Evolutionary conservation across 2,329 filamentous ascomycete species (phyloP).

Genomic region (Ophiostoma fasciatum): DNA sequence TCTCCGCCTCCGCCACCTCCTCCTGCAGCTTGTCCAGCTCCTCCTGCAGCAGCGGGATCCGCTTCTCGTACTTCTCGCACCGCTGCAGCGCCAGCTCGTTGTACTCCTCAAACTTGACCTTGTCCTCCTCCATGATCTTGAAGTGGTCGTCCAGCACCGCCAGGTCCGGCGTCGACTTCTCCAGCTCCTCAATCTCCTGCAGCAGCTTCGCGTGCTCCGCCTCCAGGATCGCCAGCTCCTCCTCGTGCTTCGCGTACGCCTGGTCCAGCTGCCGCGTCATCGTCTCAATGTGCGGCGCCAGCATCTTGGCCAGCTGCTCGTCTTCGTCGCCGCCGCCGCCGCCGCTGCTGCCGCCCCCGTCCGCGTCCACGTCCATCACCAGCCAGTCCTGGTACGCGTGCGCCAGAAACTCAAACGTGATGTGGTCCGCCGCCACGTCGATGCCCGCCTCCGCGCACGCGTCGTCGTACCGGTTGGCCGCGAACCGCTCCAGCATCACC

Average conservation of each 20-base stretch:
- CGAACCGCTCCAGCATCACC: conserved; percentile 80
- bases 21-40: conserved; percentile 66
- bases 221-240: conserved; percentile 75
- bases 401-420: conserved; percentile 87
- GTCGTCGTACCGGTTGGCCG: conserved; percentile 67
- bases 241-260: conserved; percentile 69
- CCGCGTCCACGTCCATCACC: conserved; percentile 73
- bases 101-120: conserved; percentile 89
- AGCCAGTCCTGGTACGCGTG: conserved; percentile 89
- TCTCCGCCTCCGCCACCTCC: conserved; percentile 67
- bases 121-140: conserved; percentile 88
- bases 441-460: conserved; percentile 78
- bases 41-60: conserved; percentile 69
- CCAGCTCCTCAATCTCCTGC: conserved; percentile 77
- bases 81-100: conserved; percentile 72
- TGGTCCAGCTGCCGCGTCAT: conserved; percentile 84
- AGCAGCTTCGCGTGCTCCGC: conserved; percentile 68
- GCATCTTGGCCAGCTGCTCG: conserved; percentile 56
- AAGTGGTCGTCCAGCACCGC: conserved; percentile 77
- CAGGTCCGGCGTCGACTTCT: conserved; percentile 73
- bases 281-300: conserved; percentile 68
- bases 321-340: conserved; percentile 57
- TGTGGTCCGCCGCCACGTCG: conserved; percentile 77
- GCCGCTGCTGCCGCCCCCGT: conserved; percentile 45
- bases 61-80: conserved; percentile 74